Evolutionary conservation across 352 stramenopile genomes (phyloP).

Genomic region (Globisporangium okanoganense): DNA sequence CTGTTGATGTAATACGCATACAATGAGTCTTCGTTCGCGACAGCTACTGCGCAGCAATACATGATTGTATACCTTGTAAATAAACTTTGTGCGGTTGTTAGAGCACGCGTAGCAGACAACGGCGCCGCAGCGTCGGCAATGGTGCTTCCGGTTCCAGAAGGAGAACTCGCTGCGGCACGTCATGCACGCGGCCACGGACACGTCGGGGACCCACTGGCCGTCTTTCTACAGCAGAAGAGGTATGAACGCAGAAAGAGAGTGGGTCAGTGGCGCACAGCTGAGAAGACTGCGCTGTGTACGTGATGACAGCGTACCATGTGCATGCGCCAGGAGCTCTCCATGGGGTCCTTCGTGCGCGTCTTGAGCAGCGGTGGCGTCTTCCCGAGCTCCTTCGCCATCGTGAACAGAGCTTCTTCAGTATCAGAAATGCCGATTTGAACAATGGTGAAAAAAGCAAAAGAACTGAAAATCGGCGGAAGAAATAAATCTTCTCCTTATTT

Average conservation of each 20-base stretch:
- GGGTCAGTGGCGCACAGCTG: neutral
- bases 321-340: constrained; percentile 83
- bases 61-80: constrained; percentile 81
- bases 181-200: constrained; percentile 79
- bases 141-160: constrained; percentile 86
- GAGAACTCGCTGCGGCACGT: constrained; percentile 79
- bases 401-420: constrained; percentile 7
- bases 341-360: constrained; percentile 76
- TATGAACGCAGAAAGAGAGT: neutral
- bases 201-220: constrained; percentile 81
- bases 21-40: no score
- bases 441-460: neutral
- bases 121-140: constrained; percentile 84
- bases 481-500: constrained; percentile 14
- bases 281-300: no score
- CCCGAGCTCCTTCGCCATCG: constrained; percentile 13
- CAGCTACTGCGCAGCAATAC: no score
- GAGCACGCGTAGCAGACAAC: constrained; percentile 82
- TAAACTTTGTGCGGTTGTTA: constrained; percentile 75
- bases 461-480: constrained; percentile 1
- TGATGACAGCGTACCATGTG: constrained; percentile 54
- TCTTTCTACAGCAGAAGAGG: constrained; percentile 41
- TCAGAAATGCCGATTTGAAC: constrained; percentile 2
- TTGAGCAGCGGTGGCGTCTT: constrained; percentile 53
- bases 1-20: no score